Evolutionary conservation across 345 rosid genomes (phyloP), one percentile per base, ranked within the genome.

Genomic region (Noccaea caerulescens): DNA sequence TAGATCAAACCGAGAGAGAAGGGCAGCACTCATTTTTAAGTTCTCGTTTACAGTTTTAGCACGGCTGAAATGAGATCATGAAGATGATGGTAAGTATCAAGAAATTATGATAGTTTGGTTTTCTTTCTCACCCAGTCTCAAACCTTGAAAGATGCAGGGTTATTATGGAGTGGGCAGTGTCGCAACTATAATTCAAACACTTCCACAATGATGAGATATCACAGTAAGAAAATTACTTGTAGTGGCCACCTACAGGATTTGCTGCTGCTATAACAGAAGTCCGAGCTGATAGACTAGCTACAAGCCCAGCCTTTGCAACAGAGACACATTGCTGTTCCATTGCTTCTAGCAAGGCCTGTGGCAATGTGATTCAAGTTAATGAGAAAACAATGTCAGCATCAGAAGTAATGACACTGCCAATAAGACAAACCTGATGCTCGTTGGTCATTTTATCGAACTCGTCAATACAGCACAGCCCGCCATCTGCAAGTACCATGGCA

Each of bases 281-380:
- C 71, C 97, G 82, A 60, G 99, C 99, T 57, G 97, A 91, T 73
- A 91, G 83, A 83, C 95, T 94, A 53, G 99, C 97, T 39, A 94
- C 90, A 57, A 94, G 87, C 73, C 99, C 99, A 72, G 99, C 99
- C 81, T 94, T 94, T 56, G 99, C 97, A 56, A 94, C 92, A 69
- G 99, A 94, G 70, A 94, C 99, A 75, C 95, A 86, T 77, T 88
- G 99, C 80, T 94, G 99, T 75, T 94, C 99, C 99, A 94, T 91
- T 74, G 99, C 99, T 87, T 94, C 99, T 80, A 94, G 82, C 72
- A 94, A 84, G 58, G 97, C 91, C 99, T 94, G 85, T 41, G 46
- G 59, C 13, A 71, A 53, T 72, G 32, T 46, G 68, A 68, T 61
- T 52, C 59, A 66, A 78, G 79, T 67, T 63, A 73, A 66, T 38